Conservation (phyloP, 1,284 basidiomycete genomes). For the Trametes sp. region DNA sequence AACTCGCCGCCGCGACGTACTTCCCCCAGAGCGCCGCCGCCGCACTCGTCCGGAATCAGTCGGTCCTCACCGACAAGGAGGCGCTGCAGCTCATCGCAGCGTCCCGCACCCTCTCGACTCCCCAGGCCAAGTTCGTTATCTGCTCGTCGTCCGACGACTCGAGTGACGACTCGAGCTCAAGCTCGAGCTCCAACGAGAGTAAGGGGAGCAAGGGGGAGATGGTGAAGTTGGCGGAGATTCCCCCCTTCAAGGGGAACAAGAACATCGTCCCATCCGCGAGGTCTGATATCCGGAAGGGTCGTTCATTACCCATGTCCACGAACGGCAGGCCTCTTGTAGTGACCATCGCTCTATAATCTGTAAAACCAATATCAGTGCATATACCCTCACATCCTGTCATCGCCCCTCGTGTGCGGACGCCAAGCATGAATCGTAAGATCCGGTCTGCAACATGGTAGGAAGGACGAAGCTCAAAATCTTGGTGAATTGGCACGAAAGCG, state of each 20-base stretch:
- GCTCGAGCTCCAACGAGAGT: constrained; percentile 25
- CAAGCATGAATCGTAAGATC: background rate
- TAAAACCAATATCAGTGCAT: background rate
- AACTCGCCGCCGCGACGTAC: constrained; percentile 27
- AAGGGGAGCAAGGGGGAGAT: constrained; percentile 26
- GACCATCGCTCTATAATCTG: background rate
- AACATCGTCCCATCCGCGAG: constrained; percentile 18
- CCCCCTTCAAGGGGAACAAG: constrained; percentile 25
- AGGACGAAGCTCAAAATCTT: background rate
- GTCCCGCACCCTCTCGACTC: background rate
- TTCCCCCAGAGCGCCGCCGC: background rate
- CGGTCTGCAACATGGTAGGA: background rate
- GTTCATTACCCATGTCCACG: constrained; percentile 1
- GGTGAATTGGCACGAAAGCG: constrained; percentile 2
- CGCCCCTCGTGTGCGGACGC: background rate
- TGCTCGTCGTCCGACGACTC: constrained; percentile 19
- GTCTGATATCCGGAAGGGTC: constrained; percentile 2
- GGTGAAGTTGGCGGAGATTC: constrained; percentile 24
- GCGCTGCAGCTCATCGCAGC: constrained; percentile 1
- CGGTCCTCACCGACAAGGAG: constrained; percentile 1
- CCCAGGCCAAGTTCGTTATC: constrained; percentile 20
- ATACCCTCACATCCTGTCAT: background rate
- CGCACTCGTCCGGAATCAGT: constrained; percentile 1
- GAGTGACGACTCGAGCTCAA: constrained; percentile 5
- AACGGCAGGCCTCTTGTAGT: constrained; percentile 1